Percentiles rank a stretch among this genome's conserved stretches.
Evolutionary conservation across 164 flowering plant genomes (phyloP).

Genomic region (Stephania cephalantha): DNA sequence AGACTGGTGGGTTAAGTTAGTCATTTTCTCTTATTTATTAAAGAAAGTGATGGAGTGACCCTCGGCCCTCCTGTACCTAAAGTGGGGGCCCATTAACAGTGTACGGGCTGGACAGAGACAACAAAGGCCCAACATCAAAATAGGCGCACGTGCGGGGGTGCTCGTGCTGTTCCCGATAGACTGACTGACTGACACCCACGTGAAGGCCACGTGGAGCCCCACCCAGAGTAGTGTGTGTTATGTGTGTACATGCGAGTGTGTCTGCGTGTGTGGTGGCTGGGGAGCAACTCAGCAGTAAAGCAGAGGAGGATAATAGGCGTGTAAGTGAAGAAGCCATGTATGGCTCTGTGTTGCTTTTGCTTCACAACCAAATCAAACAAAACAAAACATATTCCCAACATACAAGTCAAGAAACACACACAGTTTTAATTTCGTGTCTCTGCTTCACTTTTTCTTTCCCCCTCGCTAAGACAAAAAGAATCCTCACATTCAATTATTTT

Average conservation of each 20-base stretch:
- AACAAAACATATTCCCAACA: background rate
- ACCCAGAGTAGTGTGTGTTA: no score
- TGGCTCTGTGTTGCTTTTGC: background rate
- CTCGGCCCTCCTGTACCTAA: background rate
- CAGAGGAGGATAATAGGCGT: no score
- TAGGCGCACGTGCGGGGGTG: background rate
- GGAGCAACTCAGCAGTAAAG: no score
- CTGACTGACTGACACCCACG: background rate
- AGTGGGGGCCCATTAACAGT: background rate
- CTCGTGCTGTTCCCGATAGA: no score
- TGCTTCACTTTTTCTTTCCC: background rate
- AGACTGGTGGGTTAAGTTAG: no score
- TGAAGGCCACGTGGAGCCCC: background rate
- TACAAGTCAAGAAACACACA: background rate
- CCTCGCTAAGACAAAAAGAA: background rate
- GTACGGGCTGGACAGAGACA: background rate
- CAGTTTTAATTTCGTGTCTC: background rate
- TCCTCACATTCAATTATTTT: background rate
- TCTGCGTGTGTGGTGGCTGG: no score
- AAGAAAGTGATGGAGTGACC: background rate
- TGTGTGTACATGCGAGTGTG: background rate
- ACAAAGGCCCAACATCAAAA: background rate
- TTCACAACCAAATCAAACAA: background rate
- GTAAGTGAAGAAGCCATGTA: no score
- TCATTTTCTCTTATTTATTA: no score